These are phyloP conservation scores for Ophioceras dolichostomum DNA, from an alignment of 2,329 filamentous ascomycete species.

Conservation along the genomic window DNA sequence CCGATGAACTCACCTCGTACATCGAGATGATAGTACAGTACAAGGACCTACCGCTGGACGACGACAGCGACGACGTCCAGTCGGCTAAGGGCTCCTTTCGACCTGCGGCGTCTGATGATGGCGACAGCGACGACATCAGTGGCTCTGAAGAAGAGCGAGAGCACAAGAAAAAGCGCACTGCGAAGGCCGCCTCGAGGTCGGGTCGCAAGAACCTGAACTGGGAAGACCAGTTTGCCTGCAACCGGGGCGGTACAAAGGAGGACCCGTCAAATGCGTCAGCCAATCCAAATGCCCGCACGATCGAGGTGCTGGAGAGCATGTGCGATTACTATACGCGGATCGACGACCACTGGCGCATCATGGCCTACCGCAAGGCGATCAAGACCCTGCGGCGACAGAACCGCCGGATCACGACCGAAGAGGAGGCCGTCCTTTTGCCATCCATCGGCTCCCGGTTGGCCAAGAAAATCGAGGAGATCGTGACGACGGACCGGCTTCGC, in stretches of 20 bases:
- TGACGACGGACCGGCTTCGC: conserved; percentile 56
- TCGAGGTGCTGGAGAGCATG: conserved; percentile 69
- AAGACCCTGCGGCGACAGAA: conserved; percentile 56
- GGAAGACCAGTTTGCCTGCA: conserved; percentile 41
- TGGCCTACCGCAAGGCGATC: conserved; percentile 68
- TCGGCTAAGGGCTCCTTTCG: conserved; percentile 9
- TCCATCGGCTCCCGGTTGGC: conserved; percentile 64
- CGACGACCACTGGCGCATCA: conserved; percentile 65
- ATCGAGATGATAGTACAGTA: conserved; percentile 51
- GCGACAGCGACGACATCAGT: background rate
- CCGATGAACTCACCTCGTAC: conserved; percentile 49
- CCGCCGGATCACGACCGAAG: conserved; percentile 50
- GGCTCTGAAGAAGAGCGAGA: conserved; percentile 15
- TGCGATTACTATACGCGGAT: conserved; percentile 61
- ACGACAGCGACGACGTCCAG: conserved; percentile 28
- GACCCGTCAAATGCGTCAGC: conserved; percentile 16
- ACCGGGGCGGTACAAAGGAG: conserved; percentile 34
- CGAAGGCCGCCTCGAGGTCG: conserved; percentile 9
- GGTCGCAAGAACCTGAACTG: conserved; percentile 19
- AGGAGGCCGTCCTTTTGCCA: conserved; percentile 55
- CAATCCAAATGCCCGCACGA: conserved; percentile 65
- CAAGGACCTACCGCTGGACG: conserved; percentile 43
- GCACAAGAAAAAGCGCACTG: conserved; percentile 10
- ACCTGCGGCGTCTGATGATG: no score
- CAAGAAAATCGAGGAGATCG: conserved; percentile 83